phyloP scores from a whole-genome alignment of 768 basidiomycete species.

The Termitomyces sp. region DNA sequence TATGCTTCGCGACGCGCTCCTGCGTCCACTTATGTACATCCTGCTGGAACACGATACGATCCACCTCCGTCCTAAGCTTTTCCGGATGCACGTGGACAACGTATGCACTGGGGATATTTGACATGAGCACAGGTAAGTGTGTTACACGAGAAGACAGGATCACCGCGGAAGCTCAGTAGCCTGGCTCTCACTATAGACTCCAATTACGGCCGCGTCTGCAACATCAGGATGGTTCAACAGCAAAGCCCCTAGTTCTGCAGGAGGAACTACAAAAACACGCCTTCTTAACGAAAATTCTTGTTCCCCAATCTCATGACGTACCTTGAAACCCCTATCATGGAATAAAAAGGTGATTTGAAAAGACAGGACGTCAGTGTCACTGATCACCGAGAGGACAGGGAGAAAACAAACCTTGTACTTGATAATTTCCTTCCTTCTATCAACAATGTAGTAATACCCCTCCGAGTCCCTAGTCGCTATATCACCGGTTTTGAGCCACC shows the following conservation, averaged over 20 bases:
- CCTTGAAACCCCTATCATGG: slow-evolving; percentile 69
- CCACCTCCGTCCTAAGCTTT: slow-evolving; percentile 24
- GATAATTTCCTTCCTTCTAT: slow-evolving; percentile 69
- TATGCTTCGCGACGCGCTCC: slow-evolving; percentile 72
- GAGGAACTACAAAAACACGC: slow-evolving; percentile 51
- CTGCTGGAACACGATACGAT: slow-evolving; percentile 37
- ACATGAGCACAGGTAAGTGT: background rate
- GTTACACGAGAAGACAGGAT: slow-evolving; percentile 3
- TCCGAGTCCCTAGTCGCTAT: slow-evolving; percentile 60
- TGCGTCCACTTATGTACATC: no score
- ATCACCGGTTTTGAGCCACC: slow-evolving; percentile 91
- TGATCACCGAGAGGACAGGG: background rate
- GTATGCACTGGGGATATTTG: slow-evolving; percentile 42
- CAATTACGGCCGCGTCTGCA: slow-evolving; percentile 78
- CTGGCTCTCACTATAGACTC: slow-evolving; percentile 56
- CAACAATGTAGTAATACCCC: slow-evolving; percentile 72
- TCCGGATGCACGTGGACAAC: slow-evolving; percentile 45
- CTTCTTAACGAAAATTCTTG: background rate
- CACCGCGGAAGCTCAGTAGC: slow-evolving; percentile 81
- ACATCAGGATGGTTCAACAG: slow-evolving; percentile 71
- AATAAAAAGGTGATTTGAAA: background rate
- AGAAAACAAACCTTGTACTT: slow-evolving; percentile 53
- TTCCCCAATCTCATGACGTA: slow-evolving; percentile 21
- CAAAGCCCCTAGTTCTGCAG: slow-evolving; percentile 78
- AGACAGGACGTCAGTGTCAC: background rate